A percentile compares a stretch with the other conserved stretches of the same genome.
Conservation (phyloP, 2,329 filamentous ascomycete genomes). For the Davidsoniella neocaledoniae region DNA sequence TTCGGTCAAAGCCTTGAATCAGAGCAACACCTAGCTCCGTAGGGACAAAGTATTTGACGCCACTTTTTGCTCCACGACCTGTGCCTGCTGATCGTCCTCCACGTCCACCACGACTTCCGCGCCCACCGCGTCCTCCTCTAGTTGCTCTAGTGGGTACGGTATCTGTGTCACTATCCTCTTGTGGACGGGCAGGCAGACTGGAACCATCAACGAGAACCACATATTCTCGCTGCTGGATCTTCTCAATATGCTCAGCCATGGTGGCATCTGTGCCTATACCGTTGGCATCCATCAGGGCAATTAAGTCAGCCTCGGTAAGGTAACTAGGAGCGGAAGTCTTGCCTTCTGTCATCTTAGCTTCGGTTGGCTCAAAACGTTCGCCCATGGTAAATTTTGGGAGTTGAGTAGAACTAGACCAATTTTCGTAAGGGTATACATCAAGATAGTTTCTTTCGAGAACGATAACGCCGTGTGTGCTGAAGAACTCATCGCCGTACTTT, state of each 20-base stretch:
- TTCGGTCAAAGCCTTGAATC: constrained; percentile 85
- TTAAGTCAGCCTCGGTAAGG: constrained; percentile 86
- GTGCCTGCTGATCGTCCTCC: constrained; percentile 22
- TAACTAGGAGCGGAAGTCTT: constrained; percentile 73
- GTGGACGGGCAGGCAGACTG: constrained; percentile 18
- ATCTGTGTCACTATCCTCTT: constrained; percentile 15
- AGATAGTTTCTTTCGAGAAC: constrained; percentile 85
- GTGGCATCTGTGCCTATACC: constrained; percentile 97
- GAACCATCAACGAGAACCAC: constrained; percentile 45
- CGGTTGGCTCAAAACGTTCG: constrained; percentile 72
- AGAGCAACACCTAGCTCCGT: constrained; percentile 81
- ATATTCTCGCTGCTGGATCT: constrained; percentile 82
- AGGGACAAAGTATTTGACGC: constrained; percentile 76
- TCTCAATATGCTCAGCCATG: constrained; percentile 96
- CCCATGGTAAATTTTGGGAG: constrained; percentile 65
- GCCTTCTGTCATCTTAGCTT: constrained; percentile 81
- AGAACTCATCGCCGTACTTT: constrained; percentile 65
- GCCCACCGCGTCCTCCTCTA: constrained; percentile 28
- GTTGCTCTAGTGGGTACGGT: background rate
- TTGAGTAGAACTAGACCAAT: constrained; percentile 77
- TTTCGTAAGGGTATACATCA: constrained; percentile 90
- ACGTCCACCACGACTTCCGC: constrained; percentile 31
- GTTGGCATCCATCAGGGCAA: constrained; percentile 94
- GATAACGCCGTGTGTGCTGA: constrained; percentile 66
- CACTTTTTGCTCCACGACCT: constrained; percentile 22